Base-by-base conservation (phyloP, 441 rosid species). In the Theobroma grandiflorum region DNA sequence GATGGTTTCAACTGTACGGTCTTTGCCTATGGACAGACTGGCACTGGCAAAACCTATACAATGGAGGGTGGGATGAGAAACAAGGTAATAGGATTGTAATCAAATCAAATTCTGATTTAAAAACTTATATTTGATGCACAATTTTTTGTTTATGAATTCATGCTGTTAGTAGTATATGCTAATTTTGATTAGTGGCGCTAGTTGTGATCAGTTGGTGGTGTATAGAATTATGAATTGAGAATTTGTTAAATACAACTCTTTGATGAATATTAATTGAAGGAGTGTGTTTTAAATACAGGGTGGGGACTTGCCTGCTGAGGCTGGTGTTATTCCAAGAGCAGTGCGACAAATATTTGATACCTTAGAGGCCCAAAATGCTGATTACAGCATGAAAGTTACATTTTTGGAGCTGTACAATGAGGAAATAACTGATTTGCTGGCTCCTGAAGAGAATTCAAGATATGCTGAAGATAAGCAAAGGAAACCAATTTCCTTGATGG, bases 51-150 rank as follows among this genome's bases (percentile, higher is more conserved):
- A 84, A 95, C 99, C 33, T 94, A 89, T 64, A 93, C 98, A n/a
- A 96, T 96, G 99, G 98, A 96, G 84, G 99, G 99, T 35, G 98
- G 97, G 16, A 92, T 91, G 94, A 87, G 94, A 78, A 96, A 91
- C 71, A 96, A 96, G 95, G 98, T 93, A 84, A 53, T 7, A 3
- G 26, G 16, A 75, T 26, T 61, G 65, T 10, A 14, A 47, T 45
- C 35, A 0, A 61, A 26, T 26, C 37, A 43, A 22, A 1, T 20
- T 40, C 22, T 57, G 8, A 26, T 12, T 73, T 74, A 4, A 57
- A 53, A 33, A 50, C 31, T 33, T 40, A 52, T 9, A 43, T 59
- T 22, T 47, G 66, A 37, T 2, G 33, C 16, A 26, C 8, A 4
- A 68, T 15, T 22, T 14, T 40, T 9, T 18, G n/a, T 18, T 38